Evolutionary conservation across 768 basidiomycete genomes (phyloP).

Genomic region (Auriculariales sp.): DNA sequence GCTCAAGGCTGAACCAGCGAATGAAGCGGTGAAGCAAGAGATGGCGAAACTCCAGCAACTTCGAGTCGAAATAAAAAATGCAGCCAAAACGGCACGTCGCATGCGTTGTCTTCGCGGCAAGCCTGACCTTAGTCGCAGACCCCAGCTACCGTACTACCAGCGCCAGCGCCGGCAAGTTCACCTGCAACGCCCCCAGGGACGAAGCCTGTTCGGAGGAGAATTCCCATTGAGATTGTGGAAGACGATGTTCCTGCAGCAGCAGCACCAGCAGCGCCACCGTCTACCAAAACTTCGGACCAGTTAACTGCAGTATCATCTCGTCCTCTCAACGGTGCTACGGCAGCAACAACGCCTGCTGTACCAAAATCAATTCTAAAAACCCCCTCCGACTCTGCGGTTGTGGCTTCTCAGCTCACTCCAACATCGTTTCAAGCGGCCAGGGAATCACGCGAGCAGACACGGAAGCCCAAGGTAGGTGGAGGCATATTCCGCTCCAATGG

Average conservation of each 20-base stretch:
- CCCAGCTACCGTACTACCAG: not conserved
- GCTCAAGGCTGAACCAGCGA: constrained; percentile 50
- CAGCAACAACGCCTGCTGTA: constrained; percentile 5
- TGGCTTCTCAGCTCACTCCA: constrained; percentile 10
- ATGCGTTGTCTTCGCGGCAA: too few relatives aligned
- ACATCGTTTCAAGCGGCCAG: constrained; percentile 44
- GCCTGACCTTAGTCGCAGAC: not conserved
- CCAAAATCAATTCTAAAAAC: constrained; percentile 6
- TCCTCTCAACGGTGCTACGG: not conserved
- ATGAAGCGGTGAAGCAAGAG: constrained; percentile 49
- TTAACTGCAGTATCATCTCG: not conserved
- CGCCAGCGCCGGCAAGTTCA: not conserved
- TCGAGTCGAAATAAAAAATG: constrained; percentile 20
- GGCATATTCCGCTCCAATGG: constrained; percentile 62
- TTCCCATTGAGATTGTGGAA: constrained; percentile 9
- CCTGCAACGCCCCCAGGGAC: not conserved
- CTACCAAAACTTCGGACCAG: too few relatives aligned
- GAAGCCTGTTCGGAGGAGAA: constrained; percentile 3
- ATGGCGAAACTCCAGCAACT: constrained; percentile 32
- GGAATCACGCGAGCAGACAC: constrained; percentile 32
- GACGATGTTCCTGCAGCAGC: not conserved
- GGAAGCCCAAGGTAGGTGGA: constrained; percentile 37
- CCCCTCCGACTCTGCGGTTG: not conserved
- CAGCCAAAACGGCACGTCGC: constrained; percentile 15
- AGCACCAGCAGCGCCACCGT: not conserved